Evolutionary conservation across 257 asterid genomes (phyloP).

Genomic region (Apocynum venetum): DNA sequence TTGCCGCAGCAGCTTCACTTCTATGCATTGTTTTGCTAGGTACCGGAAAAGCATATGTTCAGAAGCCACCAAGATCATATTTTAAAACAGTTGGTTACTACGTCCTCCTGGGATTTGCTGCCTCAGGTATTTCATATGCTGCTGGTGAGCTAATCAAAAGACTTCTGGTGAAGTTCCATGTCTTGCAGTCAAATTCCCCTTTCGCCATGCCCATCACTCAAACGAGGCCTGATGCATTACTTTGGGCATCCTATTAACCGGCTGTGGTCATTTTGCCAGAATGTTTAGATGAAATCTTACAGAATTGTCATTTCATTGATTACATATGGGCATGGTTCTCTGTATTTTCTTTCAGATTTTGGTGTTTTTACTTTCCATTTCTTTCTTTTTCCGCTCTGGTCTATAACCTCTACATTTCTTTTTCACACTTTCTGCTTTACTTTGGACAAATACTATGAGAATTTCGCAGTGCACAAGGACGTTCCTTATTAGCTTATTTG

Average conservation of each 20-base stretch:
- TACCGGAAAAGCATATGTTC: constrained; percentile 45
- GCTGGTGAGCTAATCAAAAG: constrained; percentile 28
- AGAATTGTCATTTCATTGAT: background rate
- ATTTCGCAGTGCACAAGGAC: background rate
- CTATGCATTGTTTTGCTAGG: constrained; percentile 45
- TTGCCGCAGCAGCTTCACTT: constrained; percentile 55
- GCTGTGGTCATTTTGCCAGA: background rate
- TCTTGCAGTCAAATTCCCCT: constrained; percentile 42
- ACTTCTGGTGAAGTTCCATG: constrained; percentile 36
- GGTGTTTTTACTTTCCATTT: background rate
- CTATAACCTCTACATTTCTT: background rate
- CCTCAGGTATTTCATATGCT: constrained; percentile 43
- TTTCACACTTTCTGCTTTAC: background rate
- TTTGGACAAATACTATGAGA: background rate
- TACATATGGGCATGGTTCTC: too few relatives aligned
- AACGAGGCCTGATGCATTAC: constrained; percentile 21
- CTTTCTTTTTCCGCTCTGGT: background rate
- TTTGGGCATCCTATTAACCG: constrained; percentile 45
- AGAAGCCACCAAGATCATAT: constrained; percentile 55
- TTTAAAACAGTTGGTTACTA: constrained; percentile 41
- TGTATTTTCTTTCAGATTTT: background rate
- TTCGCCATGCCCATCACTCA: constrained; percentile 20
- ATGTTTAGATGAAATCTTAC: background rate
- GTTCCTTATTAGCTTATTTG: background rate
- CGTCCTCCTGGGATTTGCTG: constrained; percentile 32